Base-by-base conservation (phyloP, 805 yeast species). In the Cyberlindnera xylosilytica region DNA sequence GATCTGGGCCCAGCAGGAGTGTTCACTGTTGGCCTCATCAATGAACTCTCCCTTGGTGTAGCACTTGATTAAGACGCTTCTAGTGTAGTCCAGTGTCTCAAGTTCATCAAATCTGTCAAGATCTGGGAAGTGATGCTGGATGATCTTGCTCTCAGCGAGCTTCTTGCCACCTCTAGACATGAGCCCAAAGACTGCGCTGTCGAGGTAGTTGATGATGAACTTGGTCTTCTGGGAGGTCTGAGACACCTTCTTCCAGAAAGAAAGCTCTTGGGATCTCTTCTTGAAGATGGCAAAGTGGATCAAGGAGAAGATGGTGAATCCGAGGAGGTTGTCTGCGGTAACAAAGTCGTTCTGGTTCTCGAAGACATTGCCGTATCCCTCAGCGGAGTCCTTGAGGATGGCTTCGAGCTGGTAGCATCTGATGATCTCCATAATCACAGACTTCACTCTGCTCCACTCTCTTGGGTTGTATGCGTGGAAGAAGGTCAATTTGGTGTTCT, bases 251-350 rank as follows among this genome's bases (percentile, higher is more conserved):
- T 34, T 22, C 36, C 36, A 34, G 36, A 34, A 34, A 6, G 13
- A 8, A 4, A 20, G 8, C 19, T 34, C 28, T 5, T 34, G 19
- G 6, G 18, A 6, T 16, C 28, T 15, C 13, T 7, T 34, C 19
- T 22, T 34, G n/a, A 34, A 34, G 19, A 34, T 9, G 6, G 36
- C 15, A 18, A 34, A 34, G 28, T 34, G 36, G 4, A 20, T n/a
- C 28, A 34, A 22, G 6, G 28, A 20, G 11, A 34, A 34, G 13
- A 34, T 34, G 5, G 28, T 22, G 28, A 20, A 34, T 18, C 28
- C 15, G 19, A 34, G 4, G 19, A 15, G 4, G 28, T 20, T 20
- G n/a, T 34, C 36, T 7, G 20, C 28, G 4, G 13, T 9, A 5
- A 15, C 13, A 19, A 20, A 34, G 36, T 31, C 34, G 4, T 6